Base-by-base conservation (phyloP, 2,329 filamentous ascomycete species). In the Fusarium luffae region DNA sequence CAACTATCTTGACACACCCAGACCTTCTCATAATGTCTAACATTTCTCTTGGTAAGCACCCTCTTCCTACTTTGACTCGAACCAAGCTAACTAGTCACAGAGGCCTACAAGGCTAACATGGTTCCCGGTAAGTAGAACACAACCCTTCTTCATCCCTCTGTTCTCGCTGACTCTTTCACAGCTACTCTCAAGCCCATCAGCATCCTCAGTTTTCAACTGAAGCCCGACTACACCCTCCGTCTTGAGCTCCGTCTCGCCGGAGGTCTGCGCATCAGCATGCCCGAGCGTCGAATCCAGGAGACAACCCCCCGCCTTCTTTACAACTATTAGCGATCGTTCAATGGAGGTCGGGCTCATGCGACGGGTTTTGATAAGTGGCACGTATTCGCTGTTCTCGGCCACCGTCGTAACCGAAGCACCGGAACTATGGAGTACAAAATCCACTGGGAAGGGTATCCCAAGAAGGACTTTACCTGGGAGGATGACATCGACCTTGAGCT, bases 111-210 rank as follows among this genome's bases (percentile, higher is more conserved):
- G 18, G 34, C 34, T 9, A n/a, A 37, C 34, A 6, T 37, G 5
- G 34, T 37, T 11, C 34, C 34, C 18, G 34, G 34, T 37, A 11
- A n/a, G 18, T n/a, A 37, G 18, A 37, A 11, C 34, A 7, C 9
- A n/a, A 37, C 9, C 5, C 1, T 7, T 2, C 34, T 37, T n/a
- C 16, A 18, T 0, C 18, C 6, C 0, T 18, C 2, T 5, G 16
- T 5, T 18, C 12, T n/a, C 7, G 7, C 47, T 50, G 6, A 50
- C 30, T 4, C 11, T n/a, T 13, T 23, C 16, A 4, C 16, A 50
- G 47, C 47, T 12, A 30, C 8, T 1, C 32, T n/a, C 2, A 21
- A 34, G 1, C 47, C 47, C 2, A 21, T 23, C 11, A 18, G 16
- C 3, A 25, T 50, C 4, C 5, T 14, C 0, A 23, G 18, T 5